Evolutionary conservation across 1,284 basidiomycete species (phyloP).

Genomic region (Entoloma clypeatum): DNA sequence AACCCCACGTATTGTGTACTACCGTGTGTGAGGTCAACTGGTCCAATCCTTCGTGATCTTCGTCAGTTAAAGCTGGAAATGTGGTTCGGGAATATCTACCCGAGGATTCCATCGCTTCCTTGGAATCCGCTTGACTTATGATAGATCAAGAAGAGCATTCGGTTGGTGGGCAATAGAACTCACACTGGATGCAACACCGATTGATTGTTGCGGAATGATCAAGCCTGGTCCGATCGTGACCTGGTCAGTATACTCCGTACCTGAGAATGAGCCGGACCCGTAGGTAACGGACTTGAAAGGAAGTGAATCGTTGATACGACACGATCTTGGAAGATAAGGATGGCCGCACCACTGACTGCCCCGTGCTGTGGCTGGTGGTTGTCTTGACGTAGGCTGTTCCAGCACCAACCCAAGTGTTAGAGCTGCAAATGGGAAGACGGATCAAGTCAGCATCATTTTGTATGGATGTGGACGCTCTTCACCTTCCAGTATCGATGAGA

Average conservation of each 20-base stretch:
- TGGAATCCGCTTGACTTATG: constrained; percentile 30
- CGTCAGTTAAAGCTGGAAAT: background rate
- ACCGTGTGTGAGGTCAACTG: constrained; percentile 43
- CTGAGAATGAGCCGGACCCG: too few species aligned
- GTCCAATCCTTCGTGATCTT: constrained; percentile 40
- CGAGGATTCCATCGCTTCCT: constrained; percentile 53
- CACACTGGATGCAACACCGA: constrained; percentile 45
- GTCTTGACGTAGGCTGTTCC: too few species aligned
- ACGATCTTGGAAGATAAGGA: too few species aligned
- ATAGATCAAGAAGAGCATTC: background rate
- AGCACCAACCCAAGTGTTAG: too few species aligned
- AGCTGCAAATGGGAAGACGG: too few species aligned
- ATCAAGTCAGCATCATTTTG: too few species aligned
- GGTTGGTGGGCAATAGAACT: constrained; percentile 24
- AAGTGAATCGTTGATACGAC: too few species aligned
- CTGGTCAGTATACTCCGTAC: constrained; percentile 44
- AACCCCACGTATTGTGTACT: background rate
- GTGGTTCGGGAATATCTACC: constrained; percentile 26
- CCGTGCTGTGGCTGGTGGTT: too few species aligned
- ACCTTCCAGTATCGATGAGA: too few species aligned
- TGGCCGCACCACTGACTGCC: too few species aligned
- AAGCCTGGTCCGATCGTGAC: constrained; percentile 35
- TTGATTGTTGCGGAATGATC: constrained; percentile 43
- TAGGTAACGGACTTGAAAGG: too few species aligned
- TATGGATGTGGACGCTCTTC: too few species aligned